These are phyloP conservation scores for Grosmannia clavigera DNA, from an alignment of 2,329 filamentous ascomycete genomes.

Conservation along the genomic window DNA sequence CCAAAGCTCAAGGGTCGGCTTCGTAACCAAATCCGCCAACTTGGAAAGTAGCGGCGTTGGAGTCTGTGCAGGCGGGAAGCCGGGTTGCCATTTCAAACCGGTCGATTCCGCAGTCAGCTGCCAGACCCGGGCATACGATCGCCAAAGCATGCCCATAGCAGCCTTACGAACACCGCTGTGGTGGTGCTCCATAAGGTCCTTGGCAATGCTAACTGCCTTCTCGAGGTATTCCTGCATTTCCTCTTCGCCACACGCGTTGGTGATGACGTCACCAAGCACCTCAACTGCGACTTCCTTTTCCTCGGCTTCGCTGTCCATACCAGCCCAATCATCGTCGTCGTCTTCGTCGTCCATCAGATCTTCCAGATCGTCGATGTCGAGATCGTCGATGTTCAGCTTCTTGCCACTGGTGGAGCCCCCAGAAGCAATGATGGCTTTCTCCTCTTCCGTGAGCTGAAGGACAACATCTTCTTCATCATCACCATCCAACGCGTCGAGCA, in stretches of 20 bases:
- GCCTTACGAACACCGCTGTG: constrained; percentile 93
- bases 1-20: constrained; percentile 75
- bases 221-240: constrained; percentile 70
- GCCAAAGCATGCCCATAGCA: constrained; percentile 82
- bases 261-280: constrained; percentile 84
- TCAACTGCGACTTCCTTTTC: constrained; percentile 98
- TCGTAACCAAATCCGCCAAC: constrained; percentile 75
- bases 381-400: constrained; percentile 67
- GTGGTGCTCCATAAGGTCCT: constrained; percentile 71
- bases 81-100: constrained; percentile 77
- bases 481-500: constrained; percentile 76
- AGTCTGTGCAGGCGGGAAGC: constrained; percentile 69
- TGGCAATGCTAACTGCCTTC: constrained; percentile 70
- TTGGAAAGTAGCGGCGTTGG: constrained; percentile 71
- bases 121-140: constrained; percentile 85
- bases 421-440: constrained; percentile 33
- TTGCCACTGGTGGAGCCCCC: constrained; percentile 40
- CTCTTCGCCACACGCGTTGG: constrained; percentile 68
- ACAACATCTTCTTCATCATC: constrained; percentile 84
- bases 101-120: constrained; percentile 69
- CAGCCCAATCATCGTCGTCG: constrained; percentile 67
- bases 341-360: constrained; percentile 48
- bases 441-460: constrained; percentile 60
- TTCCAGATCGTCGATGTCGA: constrained; percentile 39
- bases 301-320: constrained; percentile 69